Base-by-base conservation (phyloP, 441 rosid genomes). In the Daphne laureola region DNA sequence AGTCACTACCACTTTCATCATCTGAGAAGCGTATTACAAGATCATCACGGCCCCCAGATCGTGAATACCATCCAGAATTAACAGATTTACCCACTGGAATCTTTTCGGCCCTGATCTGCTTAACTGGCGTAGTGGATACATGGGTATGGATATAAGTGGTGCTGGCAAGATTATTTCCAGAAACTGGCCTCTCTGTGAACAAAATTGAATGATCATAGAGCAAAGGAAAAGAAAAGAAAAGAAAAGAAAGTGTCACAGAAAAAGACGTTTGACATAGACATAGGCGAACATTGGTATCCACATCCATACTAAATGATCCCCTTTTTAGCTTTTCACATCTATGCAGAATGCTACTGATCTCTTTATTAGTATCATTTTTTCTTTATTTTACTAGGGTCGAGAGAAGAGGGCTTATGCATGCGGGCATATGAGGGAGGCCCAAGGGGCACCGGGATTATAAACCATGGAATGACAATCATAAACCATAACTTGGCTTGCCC, bases 1-100 rank as follows among this genome's bases (percentile, higher is more conserved):
- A 75, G 46, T 81, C 96, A 67, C 96, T 89, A 63, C 78, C 93
- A 70, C 83, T 84, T 44, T 91, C 98, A 60, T 80, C 87, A 67
- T 87, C 90, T 13, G 90, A 84, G 75, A 92, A 92, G 66, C 87
- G 73, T 68, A 92, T 92, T 53, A 92, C 98, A 47, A 92, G 91
- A 68, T 86, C 86, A 69, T 55, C 53, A 52, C 70, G 55, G n/a
- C 62, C 61, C 53, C 77, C 79, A 6, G 61, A 67, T 54, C 74
- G 68, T 42, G 68, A 63, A 55, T 50, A 41, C 83, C 78, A 72
- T 58, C 75, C 75, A 55, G 73, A 67, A 62, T 48, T 62, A 49
- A 76, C 67, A 67, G 84, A 49, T 70, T 58, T 62, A 48, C 57
- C 58, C 16, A 62, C 66, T 62, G 45, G 81, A 67, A 64, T 86